These are phyloP conservation scores for Pseudogymnoascus sp. DNA, from an alignment of 2,329 filamentous ascomycete species.

Conservation along the genomic window DNA sequence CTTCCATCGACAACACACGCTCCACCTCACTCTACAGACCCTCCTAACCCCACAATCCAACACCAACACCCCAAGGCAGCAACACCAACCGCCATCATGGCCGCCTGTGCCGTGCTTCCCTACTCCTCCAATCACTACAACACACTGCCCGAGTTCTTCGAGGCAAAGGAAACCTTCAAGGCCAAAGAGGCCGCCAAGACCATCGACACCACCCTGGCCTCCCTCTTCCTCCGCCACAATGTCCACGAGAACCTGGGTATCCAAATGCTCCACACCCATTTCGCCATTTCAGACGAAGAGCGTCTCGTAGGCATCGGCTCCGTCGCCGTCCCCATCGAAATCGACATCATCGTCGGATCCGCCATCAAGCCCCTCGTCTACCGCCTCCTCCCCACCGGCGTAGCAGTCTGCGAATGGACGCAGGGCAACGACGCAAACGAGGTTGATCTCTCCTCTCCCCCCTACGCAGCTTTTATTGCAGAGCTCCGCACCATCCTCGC, in stretches of 20 bases:
- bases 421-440: neutral
- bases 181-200: neutral
- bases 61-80: neutral
- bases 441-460: neutral
- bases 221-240: constrained; percentile 23
- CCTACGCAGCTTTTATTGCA: neutral
- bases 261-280: constrained; percentile 29
- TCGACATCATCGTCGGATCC: neutral
- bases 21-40: neutral
- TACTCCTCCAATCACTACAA: neutral
- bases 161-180: neutral
- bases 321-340: neutral
- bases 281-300: constrained; percentile 30
- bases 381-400: neutral
- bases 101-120: neutral
- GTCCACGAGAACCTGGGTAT: constrained; percentile 25
- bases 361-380: neutral
- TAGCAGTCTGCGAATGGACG: neutral
- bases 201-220: neutral
- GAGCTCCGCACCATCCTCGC: neutral
- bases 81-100: neutral
- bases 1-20: neutral
- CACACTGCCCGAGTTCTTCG: neutral
- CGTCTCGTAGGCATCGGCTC: constrained; percentile 19
- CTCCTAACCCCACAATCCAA: neutral